Base-by-base conservation (phyloP, 345 rosid species). In the Camelina laxa region DNA sequence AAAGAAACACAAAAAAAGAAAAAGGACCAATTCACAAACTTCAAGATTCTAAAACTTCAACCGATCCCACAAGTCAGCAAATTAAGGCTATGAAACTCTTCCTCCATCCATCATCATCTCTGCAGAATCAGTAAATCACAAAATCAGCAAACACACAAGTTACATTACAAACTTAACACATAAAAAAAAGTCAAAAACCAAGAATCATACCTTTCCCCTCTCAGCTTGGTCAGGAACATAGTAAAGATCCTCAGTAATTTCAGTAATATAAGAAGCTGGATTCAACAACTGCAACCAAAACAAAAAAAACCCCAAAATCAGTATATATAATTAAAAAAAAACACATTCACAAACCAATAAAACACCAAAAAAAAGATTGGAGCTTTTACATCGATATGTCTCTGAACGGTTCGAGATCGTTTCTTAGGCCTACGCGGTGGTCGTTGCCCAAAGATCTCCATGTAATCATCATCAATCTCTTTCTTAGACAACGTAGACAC, bases 381-480 rank as follows among this genome's bases (percentile, higher is more conserved):
- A 80, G 85, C 81, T 42, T 82, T 42, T 83, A 90, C 98, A 77
- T 94, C 89, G 74, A 91, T 20, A 41, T 83, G 84, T 71, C 76
- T 91, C 85, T 91, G 98, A 51, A 87, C 78, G 13, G 42, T 44
- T 57, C 86, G 85, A 9, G 84, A 75, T 33, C 93, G 84, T 82
- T 87, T 94, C 88, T 87, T 89, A n/a, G 91, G 95, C 45, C 93
- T 74, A 54, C 95, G 82, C 5, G 83, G 71, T 11, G 96, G 96
- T 58, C 81, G 65, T 5, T 76, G 85, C 16, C 90, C 85, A 1
- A 74, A 10, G 59, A 89, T 74, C 80, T 17, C 62, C 82, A 83
- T 58, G 63, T 75, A 89, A 77, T 93, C 98, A 13, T 82, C 87
- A 56, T 89, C 91, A 74, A 90, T 80, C 87, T 93, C 98, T 77